phyloP scores from a whole-genome alignment of 1,284 basidiomycete species.

The Singerocomus inundabilis region DNA sequence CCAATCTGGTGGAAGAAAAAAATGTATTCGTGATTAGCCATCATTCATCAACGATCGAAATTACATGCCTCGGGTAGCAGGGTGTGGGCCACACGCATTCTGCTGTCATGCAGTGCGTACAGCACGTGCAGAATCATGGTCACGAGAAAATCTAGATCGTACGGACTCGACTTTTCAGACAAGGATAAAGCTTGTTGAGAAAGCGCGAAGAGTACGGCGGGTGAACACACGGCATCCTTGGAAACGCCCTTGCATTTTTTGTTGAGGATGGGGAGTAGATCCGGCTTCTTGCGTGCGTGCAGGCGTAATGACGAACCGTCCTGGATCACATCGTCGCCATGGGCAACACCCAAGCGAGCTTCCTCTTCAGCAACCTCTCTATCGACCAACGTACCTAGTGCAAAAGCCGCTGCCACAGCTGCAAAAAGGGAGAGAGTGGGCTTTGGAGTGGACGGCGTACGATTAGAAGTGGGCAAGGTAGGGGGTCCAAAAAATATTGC shows the following conservation, averaged over 20 bases:
- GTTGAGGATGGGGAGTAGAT: slow-evolving; percentile 9
- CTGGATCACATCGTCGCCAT: slow-evolving; percentile 16
- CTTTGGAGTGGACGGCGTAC: slow-evolving; percentile 22
- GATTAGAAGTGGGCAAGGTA: slow-evolving; percentile 12
- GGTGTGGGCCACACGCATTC: slow-evolving; percentile 41
- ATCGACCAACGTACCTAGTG: slow-evolving; percentile 49
- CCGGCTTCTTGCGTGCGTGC: slow-evolving; percentile 25
- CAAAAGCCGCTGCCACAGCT: slow-evolving; percentile 51
- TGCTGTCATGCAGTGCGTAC: slow-evolving; percentile 51
- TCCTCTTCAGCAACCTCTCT: slow-evolving; percentile 32
- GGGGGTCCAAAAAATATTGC: slow-evolving; percentile 37
- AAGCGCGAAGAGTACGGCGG: slow-evolving; percentile 43
- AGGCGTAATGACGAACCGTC: slow-evolving; percentile 30
- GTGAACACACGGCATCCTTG: slow-evolving; percentile 29
- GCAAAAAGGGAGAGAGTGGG: slow-evolving; percentile 61
- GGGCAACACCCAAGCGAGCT: slow-evolving; percentile 23
- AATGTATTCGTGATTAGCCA: slow-evolving; percentile 13
- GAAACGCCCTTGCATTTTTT: slow-evolving; percentile 30
- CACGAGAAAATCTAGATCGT: slow-evolving; percentile 52
- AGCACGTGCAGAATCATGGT: slow-evolving; percentile 54
- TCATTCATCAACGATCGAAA: slow-evolving; percentile 32
- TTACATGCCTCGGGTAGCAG: slow-evolving; percentile 32
- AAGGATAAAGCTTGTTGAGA: slow-evolving; percentile 45
- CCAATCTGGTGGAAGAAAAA: slow-evolving; percentile 44
- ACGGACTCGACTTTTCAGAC: slow-evolving; percentile 39